phyloP scores from a whole-genome alignment of 352 stramenopile genomes.

The Phytopythium helicoides region DNA sequence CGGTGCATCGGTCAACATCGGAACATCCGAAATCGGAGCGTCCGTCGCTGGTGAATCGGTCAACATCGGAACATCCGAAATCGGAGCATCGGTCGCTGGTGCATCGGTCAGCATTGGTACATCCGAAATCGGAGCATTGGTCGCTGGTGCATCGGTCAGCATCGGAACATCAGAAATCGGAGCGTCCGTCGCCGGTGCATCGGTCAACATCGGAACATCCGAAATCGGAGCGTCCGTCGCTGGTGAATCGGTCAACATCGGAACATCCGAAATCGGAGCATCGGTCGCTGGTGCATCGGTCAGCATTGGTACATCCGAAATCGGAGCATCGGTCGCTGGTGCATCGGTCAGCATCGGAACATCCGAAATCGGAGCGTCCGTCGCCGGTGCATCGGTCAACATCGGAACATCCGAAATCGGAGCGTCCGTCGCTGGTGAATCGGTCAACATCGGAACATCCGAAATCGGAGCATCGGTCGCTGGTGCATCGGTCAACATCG shows the following conservation, averaged over 20 bases:
- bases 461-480: not conserved
- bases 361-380: not conserved
- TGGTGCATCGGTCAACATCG: not conserved
- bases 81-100: not conserved
- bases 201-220: not conserved
- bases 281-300: not conserved
- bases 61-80: too few species aligned
- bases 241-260: too few species aligned
- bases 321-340: not conserved
- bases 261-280: not conserved
- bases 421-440: not conserved
- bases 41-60: not conserved
- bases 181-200: not conserved
- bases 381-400: not conserved
- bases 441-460: not conserved
- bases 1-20: not conserved
- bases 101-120: not conserved
- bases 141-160: not conserved
- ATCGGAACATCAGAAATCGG: not conserved
- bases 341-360: too few species aligned
- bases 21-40: not conserved
- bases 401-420: too few species aligned
- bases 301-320: not conserved
- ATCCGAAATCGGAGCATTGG: constrained; percentile 1
- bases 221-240: not conserved